phyloP scores from a whole-genome alignment of 179 eudicot genomes.

The Corrigiola litoralis region DNA sequence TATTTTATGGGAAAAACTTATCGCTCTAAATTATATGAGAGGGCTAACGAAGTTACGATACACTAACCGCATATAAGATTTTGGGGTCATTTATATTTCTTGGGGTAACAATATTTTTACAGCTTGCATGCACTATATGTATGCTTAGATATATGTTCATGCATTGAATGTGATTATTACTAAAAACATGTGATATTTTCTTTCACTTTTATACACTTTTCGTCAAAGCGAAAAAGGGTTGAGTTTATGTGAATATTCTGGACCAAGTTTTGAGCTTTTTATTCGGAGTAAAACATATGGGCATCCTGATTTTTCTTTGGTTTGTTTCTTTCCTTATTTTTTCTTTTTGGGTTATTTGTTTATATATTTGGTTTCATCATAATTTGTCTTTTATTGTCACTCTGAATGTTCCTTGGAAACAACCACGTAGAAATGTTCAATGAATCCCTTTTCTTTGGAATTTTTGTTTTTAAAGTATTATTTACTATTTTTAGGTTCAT shows the following conservation, averaged over 20 bases:
- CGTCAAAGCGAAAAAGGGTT: too few species aligned
- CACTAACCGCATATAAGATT: too few species aligned
- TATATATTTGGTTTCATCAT: background rate
- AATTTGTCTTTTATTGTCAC: background rate
- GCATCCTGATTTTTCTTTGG: slow-evolving; percentile 30
- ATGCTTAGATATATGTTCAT: background rate
- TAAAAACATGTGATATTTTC: background rate
- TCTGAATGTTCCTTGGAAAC: background rate
- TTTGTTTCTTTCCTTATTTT: slow-evolving; percentile 14
- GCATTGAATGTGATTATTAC: background rate
- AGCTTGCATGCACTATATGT: slow-evolving; percentile 6
- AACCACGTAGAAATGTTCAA: background rate
- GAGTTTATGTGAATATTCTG: too few species aligned
- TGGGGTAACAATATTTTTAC: background rate
- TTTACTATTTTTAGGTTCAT: slow-evolving; percentile 9
- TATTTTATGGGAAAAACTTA: too few species aligned
- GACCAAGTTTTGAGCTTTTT: slow-evolving; percentile 12
- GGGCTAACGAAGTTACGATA: too few species aligned
- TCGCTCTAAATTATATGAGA: too few species aligned
- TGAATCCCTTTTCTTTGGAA: slow-evolving; percentile 4
- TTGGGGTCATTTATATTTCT: background rate
- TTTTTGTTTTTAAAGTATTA: background rate
- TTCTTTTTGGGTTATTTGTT: background rate
- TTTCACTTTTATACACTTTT: background rate
- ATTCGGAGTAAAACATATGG: slow-evolving; percentile 24